Evolutionary conservation across 108 stramenopile genomes (phyloP).

Genomic region (Cyclotella cryptica): DNA sequence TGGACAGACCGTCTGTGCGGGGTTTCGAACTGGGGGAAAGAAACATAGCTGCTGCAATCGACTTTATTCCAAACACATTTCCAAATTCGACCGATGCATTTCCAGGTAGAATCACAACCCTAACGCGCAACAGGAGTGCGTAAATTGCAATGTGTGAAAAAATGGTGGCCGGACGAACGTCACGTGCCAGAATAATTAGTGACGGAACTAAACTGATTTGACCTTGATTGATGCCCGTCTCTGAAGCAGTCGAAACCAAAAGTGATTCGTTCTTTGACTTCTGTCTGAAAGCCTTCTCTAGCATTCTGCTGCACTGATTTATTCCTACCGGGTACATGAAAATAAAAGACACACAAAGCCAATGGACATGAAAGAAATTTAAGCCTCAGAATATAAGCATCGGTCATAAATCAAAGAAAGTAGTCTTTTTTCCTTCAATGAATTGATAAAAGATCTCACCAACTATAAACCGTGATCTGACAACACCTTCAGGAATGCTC

Average conservation of each 20-base stretch:
- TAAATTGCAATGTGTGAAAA: constrained; percentile 63
- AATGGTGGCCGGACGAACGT: constrained; percentile 73
- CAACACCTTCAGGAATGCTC: constrained; percentile 16
- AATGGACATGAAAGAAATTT: too few species aligned
- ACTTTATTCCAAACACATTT: constrained; percentile 50
- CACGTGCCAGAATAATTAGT: constrained; percentile 61
- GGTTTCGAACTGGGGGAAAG: constrained; percentile 14
- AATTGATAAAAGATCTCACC: constrained; percentile 12
- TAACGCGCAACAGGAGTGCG: constrained; percentile 33
- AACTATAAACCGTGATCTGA: constrained; percentile 29
- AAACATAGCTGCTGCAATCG: constrained; percentile 62
- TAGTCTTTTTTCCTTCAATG: neutral
- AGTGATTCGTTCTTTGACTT: neutral
- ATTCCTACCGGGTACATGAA: constrained; percentile 44
- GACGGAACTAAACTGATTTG: constrained; percentile 28
- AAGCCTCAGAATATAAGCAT: neutral
- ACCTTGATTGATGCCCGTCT: neutral
- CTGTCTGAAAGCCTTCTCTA: constrained; percentile 43
- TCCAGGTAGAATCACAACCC: constrained; percentile 64
- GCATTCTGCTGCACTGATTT: constrained; percentile 68
- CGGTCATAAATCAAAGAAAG: neutral
- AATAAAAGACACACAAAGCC: neutral
- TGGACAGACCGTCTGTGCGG: neutral
- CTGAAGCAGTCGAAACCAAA: neutral
- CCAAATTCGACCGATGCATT: constrained; percentile 74